Evolutionary conservation across 805 yeast species (phyloP), one percentile per base, ranked within the genome.

Genomic region (Cyberlindnera veronae): DNA sequence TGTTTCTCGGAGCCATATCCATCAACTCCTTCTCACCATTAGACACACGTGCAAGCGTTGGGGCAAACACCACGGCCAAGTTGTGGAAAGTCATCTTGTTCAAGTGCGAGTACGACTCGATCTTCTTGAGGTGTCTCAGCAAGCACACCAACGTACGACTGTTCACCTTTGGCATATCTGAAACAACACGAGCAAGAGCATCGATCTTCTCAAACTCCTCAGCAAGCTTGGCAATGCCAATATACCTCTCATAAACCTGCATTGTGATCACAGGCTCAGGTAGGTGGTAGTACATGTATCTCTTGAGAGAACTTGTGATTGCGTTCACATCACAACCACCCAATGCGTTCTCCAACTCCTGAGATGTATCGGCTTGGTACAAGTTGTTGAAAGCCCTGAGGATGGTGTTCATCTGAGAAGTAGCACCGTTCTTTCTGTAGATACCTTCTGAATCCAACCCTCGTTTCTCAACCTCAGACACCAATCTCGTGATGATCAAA

Each of bases 31-130:
- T 74, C 49, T 84, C 88, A 7, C 95, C 90, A 29, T 79, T 72
- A 44, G 72, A 66, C 53, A 88, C 95, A 34, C 95, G 72, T 0
- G 89, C 82, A 32, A 93, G 64, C 7, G 96, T 88, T 4, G 99
- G 98, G 2, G 96, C 95, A 69, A 93, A 93, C 7, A 91, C 96
- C 32, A 93, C 87, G 0, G 96, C 81, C 38, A 93, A 64, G 54
- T 93, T 89, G 61, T 80, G 80, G 51, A 75, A 68, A 30, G 76
- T 85, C 99, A 93, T 93, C 60, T 90, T 72, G 58, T 90, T 93
- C 32, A 63, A 57, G 11, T 61, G 61, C 32, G 77, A 69, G 57
- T 71, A 68, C 20, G 66, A 60, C 29, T 78, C 76, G 23, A 93
- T 81, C 40, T 67, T 62, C 33, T 69, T 63, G 49, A 93, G 67